phyloP scores from a whole-genome alignment of 2,329 filamentous ascomycete genomes.

The Aspergillus melleus region DNA sequence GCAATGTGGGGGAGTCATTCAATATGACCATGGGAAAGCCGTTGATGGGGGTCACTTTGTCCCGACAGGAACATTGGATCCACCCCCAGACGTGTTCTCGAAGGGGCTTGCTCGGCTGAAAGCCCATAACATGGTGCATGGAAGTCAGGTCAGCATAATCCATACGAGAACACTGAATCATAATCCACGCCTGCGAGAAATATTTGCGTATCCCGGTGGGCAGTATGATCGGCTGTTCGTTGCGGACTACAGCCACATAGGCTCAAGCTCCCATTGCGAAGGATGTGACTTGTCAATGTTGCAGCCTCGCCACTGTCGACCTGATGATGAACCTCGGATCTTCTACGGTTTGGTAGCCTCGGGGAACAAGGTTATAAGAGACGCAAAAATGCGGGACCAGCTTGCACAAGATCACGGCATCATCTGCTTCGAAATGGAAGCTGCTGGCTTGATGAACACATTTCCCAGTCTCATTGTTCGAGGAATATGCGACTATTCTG shows the following conservation, averaged over 20 bases:
- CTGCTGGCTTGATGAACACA: conserved; percentile 8
- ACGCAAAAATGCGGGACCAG: conserved; percentile 11
- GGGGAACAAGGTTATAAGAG: conserved; percentile 14
- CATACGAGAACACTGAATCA: too few relatives aligned
- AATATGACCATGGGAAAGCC: conserved; percentile 27
- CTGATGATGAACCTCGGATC: too few relatives aligned
- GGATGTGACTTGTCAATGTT: too few relatives aligned
- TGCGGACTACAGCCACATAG: too few relatives aligned
- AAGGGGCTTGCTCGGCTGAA: conserved; percentile 7
- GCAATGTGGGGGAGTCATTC: conserved; percentile 23
- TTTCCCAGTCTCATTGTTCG: conserved; percentile 12
- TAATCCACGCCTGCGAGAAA: too few relatives aligned
- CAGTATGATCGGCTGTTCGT: too few relatives aligned
- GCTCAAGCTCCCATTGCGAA: too few relatives aligned
- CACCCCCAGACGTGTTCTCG: conserved; percentile 16
- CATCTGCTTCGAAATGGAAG: conserved; percentile 16
- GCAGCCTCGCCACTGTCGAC: too few relatives aligned
- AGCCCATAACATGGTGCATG: background rate
- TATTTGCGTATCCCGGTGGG: too few relatives aligned
- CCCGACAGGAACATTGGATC: conserved; percentile 17
- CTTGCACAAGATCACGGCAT: conserved; percentile 4
- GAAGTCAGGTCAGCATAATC: too few relatives aligned
- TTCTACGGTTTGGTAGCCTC: conserved; percentile 22
- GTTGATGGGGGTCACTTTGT: conserved; percentile 8
- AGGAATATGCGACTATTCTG: conserved; percentile 17